Base-by-base conservation (phyloP, 177 flowering plant genomes). In the Telopea speciosissima region DNA sequence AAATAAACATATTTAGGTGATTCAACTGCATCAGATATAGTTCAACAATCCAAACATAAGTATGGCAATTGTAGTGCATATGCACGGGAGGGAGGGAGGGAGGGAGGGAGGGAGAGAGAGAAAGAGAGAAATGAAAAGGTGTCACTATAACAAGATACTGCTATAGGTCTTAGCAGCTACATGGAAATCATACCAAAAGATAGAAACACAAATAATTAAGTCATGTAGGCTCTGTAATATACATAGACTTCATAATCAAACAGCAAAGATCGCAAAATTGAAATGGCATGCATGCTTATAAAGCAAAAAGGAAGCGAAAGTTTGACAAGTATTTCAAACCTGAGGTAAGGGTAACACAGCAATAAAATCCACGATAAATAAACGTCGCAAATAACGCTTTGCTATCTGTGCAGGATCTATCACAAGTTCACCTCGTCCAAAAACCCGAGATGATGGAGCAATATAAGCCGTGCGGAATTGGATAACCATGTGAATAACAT, bases 381-480 rank as follows among this genome's bases (percentile, higher is more conserved):
- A 79, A 69, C 82, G 74, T 67, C 77, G 81, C 86, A 95, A 71
- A 77, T 95, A 95, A 59, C 93, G 81, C 74, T 83, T 88, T 11
- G 99, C 99, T 70, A 94, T 94, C 73, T 88, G 79, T 75, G 82
- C 86, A 76, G 93, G 86, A 79, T 90, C 91, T 67, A 90, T 88
- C 60, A 92, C 97, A 76, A 94, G 99, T 84, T 90, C 99, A 73
- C 99, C 99, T 67, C 97, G 85, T 62, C 99, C 99, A 81, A 94
- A 94, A 67, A 92, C 99, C 70, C 97, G 89, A 76, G 99, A 94
- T 66, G 97, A 89, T 63, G 97, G 99, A 52, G 99, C 99, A 84
- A 94, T 89, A 74, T 83, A 94, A 69, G 97, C 99, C 22, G 97
- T 94, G 24, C 96, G 90, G 70, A 92, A 94, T 70, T 90, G 95